Evolutionary conservation across 192 early-diverging fungal genomes (phyloP).

Genomic region (Gonapodya sp.): DNA sequence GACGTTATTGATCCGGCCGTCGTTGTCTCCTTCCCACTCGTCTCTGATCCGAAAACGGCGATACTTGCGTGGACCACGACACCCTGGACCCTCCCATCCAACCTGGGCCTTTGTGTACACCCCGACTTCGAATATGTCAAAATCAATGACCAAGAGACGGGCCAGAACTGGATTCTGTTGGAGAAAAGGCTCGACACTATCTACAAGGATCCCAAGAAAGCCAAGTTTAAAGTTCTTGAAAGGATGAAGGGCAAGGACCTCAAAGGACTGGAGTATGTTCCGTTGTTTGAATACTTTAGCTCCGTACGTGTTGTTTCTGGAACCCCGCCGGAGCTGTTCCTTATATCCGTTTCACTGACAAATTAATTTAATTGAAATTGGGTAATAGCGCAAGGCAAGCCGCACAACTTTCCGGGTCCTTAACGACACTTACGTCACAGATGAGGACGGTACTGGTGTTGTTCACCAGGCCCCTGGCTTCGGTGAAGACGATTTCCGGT

Average conservation of each 20-base stretch:
- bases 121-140: conserved; percentile 92
- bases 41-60: conserved; percentile 61
- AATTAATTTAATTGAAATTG: background rate
- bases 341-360: background rate
- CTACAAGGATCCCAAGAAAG: conserved; percentile 94
- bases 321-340: background rate
- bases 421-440: conserved; percentile 84
- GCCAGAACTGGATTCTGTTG: conserved; percentile 73
- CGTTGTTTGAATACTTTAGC: conserved; percentile 78
- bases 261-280: conserved; percentile 80
- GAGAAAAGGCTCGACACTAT: conserved; percentile 73
- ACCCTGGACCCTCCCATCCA: conserved; percentile 96
- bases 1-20: conserved; percentile 94
- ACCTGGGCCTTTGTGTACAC: conserved; percentile 88
- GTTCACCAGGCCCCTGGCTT: conserved; percentile 96
- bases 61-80: conserved; percentile 98
- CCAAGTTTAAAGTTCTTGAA: conserved; percentile 77
- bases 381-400: conserved; percentile 48
- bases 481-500: conserved; percentile 97
- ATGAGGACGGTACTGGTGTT: conserved; percentile 91
- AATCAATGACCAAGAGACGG: conserved; percentile 79
- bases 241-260: conserved; percentile 67
- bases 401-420: conserved; percentile 68
- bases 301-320: background rate
- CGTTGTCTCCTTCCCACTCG: conserved; percentile 87